A percentile compares a stretch with the other conserved stretches of the same genome.
phyloP scores from a whole-genome alignment of 176 grass and related monocot species.

The Bonia amplexicaulis region DNA sequence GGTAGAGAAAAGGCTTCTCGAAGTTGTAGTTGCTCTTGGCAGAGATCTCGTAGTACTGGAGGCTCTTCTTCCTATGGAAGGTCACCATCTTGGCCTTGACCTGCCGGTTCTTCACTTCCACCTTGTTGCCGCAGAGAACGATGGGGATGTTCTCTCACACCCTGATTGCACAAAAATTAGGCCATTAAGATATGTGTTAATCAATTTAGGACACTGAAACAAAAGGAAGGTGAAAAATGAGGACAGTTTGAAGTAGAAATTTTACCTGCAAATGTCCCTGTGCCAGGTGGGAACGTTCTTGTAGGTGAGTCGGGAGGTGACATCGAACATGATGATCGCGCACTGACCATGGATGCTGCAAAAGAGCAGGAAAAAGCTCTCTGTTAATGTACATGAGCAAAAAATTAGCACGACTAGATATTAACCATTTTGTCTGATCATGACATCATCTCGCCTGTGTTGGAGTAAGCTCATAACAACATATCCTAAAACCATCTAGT shows the following conservation, averaged over 20 bases:
- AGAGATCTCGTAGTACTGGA: slow-evolving; percentile 87
- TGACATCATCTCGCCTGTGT: neutral
- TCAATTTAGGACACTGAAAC: too few relatives aligned
- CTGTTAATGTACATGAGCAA: neutral
- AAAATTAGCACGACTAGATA: neutral
- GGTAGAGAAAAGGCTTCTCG: slow-evolving; percentile 77
- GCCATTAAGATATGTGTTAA: too few relatives aligned
- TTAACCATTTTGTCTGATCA: neutral
- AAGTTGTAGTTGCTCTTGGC: slow-evolving; percentile 92
- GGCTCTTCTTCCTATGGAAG: slow-evolving; percentile 77
- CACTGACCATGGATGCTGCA: slow-evolving; percentile 62
- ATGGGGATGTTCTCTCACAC: too few relatives aligned
- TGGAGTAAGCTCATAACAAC: neutral
- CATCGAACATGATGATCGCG: too few relatives aligned
- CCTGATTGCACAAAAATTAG: too few relatives aligned
- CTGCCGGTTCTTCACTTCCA: slow-evolving; percentile 72
- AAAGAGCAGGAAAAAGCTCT: neutral
- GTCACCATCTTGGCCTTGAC: slow-evolving; percentile 75
- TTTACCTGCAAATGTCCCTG: too few relatives aligned
- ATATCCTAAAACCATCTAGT: too few relatives aligned
- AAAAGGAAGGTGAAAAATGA: too few relatives aligned
- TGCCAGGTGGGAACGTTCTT: too few relatives aligned
- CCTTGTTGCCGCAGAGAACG: too few relatives aligned
- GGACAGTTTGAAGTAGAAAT: too few relatives aligned
- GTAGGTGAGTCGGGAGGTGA: too few relatives aligned